These are phyloP conservation scores for Tritrichomonas musculus DNA, from an alignment of 208 protist genomes.

Conservation along the genomic window DNA sequence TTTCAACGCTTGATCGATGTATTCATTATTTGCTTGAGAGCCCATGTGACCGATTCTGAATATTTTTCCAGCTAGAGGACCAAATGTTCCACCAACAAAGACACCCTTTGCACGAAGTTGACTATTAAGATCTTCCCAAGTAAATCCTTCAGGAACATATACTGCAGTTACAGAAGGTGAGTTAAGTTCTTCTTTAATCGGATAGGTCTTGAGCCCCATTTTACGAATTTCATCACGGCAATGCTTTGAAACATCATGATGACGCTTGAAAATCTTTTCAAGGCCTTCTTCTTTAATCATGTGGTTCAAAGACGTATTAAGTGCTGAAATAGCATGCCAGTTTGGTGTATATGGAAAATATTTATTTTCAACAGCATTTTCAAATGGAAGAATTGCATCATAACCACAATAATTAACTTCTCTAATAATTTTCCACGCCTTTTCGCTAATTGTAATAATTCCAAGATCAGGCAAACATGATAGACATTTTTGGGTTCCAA, in stretches of 20 bases:
- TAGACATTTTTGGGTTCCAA: slow-evolving; percentile 17
- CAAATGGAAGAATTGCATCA: slow-evolving; percentile 20
- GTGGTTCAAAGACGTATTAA: not conserved
- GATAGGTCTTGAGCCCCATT: not conserved
- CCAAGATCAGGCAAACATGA: not conserved
- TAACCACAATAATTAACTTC: slow-evolving; percentile 27
- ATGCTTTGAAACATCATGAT: not conserved
- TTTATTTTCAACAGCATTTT: not conserved
- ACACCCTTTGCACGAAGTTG: not conserved
- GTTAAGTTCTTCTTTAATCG: not conserved
- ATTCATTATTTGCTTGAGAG: not conserved
- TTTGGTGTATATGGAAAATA: slow-evolving; percentile 26
- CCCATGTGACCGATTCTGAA: slow-evolving; percentile 36
- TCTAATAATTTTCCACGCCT: slow-evolving; percentile 10
- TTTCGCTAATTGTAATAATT: not conserved
- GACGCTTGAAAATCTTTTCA: not conserved
- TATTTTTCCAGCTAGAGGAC: not conserved
- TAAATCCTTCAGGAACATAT: not conserved
- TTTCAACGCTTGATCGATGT: not conserved
- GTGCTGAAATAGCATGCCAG: not conserved
- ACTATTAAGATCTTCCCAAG: not conserved
- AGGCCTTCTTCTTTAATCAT: not conserved
- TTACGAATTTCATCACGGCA: not conserved
- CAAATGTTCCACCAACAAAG: slow-evolving; percentile 4
- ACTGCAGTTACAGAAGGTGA: slow-evolving; percentile 27